Conservation (phyloP, 768 basidiomycete species). For the Rhodotorula taiwanensis region DNA sequence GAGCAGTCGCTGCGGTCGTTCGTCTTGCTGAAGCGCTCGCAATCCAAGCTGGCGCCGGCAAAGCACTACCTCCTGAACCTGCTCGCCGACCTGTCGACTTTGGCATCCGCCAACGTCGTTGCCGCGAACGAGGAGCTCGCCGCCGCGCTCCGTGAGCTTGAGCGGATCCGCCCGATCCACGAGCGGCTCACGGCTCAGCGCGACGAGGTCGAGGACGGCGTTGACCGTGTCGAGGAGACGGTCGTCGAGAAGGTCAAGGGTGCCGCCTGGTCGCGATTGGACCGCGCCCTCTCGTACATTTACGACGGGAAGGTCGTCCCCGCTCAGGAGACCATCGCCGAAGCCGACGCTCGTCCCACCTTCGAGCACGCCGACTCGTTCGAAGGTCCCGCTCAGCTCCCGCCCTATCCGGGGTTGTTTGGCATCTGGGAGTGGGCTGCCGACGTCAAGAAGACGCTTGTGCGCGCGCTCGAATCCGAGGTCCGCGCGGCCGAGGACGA, state of each 20-base stretch:
- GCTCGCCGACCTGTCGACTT: constrained; percentile 79
- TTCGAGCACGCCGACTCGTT: constrained; percentile 17
- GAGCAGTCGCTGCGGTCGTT: constrained; percentile 87
- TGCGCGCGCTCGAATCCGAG: constrained; percentile 46
- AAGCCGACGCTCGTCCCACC: constrained; percentile 30
- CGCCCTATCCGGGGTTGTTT: constrained; percentile 47
- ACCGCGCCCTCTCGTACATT: constrained; percentile 66
- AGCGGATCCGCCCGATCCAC: constrained; percentile 65
- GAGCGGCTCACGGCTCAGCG: constrained; percentile 75
- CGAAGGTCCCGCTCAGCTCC: constrained; percentile 34
- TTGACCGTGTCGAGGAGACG: constrained; percentile 73
- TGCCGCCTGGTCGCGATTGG: constrained; percentile 57
- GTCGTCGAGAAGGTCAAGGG: constrained; percentile 54
- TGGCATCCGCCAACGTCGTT: constrained; percentile 76
- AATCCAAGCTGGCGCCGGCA: constrained; percentile 89
- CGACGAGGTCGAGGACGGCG: constrained; percentile 66
- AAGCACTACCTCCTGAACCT: constrained; percentile 84
- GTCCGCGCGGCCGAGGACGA: constrained; percentile 46
- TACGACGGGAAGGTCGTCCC: constrained; percentile 63
- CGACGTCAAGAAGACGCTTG: constrained; percentile 45
- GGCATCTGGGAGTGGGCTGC: constrained; percentile 49
- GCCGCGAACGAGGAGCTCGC: constrained; percentile 73
- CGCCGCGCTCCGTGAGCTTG: constrained; percentile 63
- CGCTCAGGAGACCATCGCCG: constrained; percentile 49
- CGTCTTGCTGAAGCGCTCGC: constrained; percentile 89